These are phyloP conservation scores for Saraca asoca DNA, from an alignment of 331 rosid genomes.

Conservation along the genomic window DNA sequence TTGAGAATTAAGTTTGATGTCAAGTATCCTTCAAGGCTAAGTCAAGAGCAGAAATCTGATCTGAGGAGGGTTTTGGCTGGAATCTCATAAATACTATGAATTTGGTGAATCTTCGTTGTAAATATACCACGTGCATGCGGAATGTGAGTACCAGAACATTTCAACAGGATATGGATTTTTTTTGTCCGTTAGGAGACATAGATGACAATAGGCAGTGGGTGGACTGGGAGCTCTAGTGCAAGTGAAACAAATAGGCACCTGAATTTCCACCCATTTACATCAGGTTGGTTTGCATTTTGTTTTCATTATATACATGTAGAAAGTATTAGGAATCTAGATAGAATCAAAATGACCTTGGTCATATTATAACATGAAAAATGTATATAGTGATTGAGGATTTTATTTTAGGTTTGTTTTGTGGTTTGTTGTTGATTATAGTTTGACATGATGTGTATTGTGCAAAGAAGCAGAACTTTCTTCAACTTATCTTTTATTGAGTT, in stretches of 20 bases:
- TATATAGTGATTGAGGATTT: too few relatives aligned
- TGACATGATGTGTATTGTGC: too few relatives aligned
- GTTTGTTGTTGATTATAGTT: too few relatives aligned
- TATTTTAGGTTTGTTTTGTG: too few relatives aligned
- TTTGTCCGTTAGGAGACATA: constrained; percentile 13
- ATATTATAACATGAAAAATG: neutral
- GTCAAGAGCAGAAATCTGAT: constrained; percentile 57
- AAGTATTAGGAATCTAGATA: constrained; percentile 5
- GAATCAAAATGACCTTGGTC: constrained; percentile 9
- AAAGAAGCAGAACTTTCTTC: too few relatives aligned
- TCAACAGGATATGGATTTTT: constrained; percentile 19
- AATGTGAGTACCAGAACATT: constrained; percentile 50
- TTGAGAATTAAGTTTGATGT: constrained; percentile 61
- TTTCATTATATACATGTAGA: constrained; percentile 16
- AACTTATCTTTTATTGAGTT: too few relatives aligned
- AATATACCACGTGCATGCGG: constrained; percentile 30
- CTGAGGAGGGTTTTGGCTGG: constrained; percentile 60
- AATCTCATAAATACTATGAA: constrained; percentile 38
- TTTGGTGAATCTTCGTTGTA: constrained; percentile 30
- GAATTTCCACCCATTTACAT: constrained; percentile 14
- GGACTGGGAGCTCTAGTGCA: neutral
- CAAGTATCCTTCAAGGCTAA: constrained; percentile 57
- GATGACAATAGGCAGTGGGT: neutral
- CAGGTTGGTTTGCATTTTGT: neutral
- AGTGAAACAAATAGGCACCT: constrained; percentile 16